phyloP scores from a whole-genome alignment of 2,329 filamentous ascomycete species.

The Torrubiellomyces zombiae region DNA sequence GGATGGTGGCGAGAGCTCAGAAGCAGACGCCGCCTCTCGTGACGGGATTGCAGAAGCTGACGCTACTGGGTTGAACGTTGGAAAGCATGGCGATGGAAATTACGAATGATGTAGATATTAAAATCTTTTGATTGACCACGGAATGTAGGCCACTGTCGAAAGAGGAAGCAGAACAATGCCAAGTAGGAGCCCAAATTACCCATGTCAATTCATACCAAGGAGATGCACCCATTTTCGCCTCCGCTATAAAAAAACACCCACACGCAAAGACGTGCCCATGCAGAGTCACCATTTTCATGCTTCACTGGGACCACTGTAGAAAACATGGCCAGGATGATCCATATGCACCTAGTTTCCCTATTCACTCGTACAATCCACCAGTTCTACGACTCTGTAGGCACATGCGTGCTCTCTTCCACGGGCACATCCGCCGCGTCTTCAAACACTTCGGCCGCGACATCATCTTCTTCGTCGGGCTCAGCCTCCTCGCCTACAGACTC shows the following conservation, averaged over 20 bases:
- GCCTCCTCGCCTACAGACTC: slow-evolving; percentile 23
- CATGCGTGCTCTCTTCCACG: slow-evolving; percentile 1
- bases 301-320: no score
- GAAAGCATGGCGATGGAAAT: slow-evolving; percentile 1
- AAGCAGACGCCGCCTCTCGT: slow-evolving; percentile 31
- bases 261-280: slow-evolving; percentile 3
- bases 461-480: slow-evolving; percentile 9
- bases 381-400: no score
- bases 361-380: no score
- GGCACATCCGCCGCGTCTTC: slow-evolving; percentile 3
- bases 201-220: slow-evolving; percentile 5
- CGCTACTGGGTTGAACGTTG: slow-evolving; percentile 27
- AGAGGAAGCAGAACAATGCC: no score
- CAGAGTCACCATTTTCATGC: no score
- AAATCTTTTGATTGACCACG: no score
- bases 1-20: slow-evolving; percentile 26
- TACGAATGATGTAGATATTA: no score
- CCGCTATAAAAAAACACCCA: slow-evolving; percentile 18
- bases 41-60: slow-evolving; percentile 30
- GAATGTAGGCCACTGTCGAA: no score
- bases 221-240: slow-evolving; percentile 15
- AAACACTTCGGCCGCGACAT: slow-evolving; percentile 6
- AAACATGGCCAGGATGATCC: no score
- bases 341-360: no score
- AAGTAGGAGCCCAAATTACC: no score